Evolutionary conservation across 2,329 filamentous ascomycete genomes (phyloP), one percentile per base, ranked within the genome.

Genomic region (Penicillium palitans): DNA sequence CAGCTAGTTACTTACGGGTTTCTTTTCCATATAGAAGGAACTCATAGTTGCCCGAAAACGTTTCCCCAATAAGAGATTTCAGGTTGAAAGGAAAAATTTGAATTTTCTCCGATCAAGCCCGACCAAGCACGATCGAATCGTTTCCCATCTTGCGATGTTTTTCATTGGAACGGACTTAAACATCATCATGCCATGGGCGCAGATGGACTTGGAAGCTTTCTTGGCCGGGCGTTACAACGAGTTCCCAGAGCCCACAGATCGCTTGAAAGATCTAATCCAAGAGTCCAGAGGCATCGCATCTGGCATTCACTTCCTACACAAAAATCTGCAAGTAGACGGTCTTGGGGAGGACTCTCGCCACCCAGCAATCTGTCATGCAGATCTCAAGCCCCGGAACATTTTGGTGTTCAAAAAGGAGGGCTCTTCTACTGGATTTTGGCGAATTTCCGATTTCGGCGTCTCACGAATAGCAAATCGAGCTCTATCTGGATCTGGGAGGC

Each of bases 401-500:
- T 55, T 70, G 2, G 54, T 70, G 2, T 67, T 62, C 19, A 33
- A 35, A 12, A 13, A 6, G 4, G 17, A 42, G 3, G 35, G 27
- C 3, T 31, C 45, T 2, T 48, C 50, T 6, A 66, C 66, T 2
- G 66, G 68, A 12, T 58, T 57, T 21, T 69, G 68, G 68, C 66
- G 58, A 52, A 68, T 70, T 15, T 46, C 60, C 1, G 67, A 70
- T 48, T 70, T 70, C 39, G 66, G 67, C 4, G 58, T 66, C 8
- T 68, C 67, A 6, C 29, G 10, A 4, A 10, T 33, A 24, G 27
- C 12, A 44, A 41, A 27, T 29, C 52, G 27, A 19, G 39, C 10
- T 4, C 12, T 12, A 6, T 58, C 60, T 1, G 41, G 42, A 21
- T 15, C 6, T 41, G 12, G 40, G 12, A 41, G 40, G 40, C 19